phyloP scores from a whole-genome alignment of 306 rosid species.

The Quercus variabilis region DNA sequence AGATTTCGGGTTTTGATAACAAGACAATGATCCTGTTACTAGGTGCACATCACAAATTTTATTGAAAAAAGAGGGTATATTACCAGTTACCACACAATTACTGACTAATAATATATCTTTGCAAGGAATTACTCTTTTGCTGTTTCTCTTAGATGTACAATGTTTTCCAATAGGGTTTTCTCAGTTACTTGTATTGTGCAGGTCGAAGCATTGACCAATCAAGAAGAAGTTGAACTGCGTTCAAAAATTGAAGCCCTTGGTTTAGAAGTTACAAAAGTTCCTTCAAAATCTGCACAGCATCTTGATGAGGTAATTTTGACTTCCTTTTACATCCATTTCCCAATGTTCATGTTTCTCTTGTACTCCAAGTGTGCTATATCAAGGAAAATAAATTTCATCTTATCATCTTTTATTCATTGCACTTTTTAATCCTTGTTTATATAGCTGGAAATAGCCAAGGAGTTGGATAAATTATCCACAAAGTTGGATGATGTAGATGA shows the following conservation, averaged over 20 bases:
- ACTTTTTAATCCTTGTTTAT: not conserved
- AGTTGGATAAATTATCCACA: constrained; percentile 79
- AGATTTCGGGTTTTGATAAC: not conserved
- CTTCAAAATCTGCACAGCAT: constrained; percentile 52
- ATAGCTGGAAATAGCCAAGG: constrained; percentile 81
- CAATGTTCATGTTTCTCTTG: not conserved
- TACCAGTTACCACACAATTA: not conserved
- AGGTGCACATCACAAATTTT: not conserved
- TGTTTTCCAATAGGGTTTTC: constrained; percentile 4
- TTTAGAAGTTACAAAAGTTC: constrained; percentile 86
- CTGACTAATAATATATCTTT: not conserved
- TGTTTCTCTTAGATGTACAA: not conserved
- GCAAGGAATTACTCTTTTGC: not conserved
- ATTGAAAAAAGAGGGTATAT: not conserved
- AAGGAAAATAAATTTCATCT: not conserved
- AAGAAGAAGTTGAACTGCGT: constrained; percentile 91
- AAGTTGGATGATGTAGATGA: constrained; percentile 84
- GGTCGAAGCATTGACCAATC: constrained; percentile 83
- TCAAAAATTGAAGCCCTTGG: constrained; percentile 93
- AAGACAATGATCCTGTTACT: not conserved
- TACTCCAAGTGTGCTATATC: not conserved
- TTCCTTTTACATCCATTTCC: constrained; percentile 10
- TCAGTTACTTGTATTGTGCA: constrained; percentile 25
- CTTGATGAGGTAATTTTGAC: constrained; percentile 63
- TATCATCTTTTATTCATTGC: constrained; percentile 1